Percentiles rank a stretch among this genome's conserved stretches.
phyloP scores from a whole-genome alignment of 1,284 basidiomycete genomes.

The Pholiota adiposa region DNA sequence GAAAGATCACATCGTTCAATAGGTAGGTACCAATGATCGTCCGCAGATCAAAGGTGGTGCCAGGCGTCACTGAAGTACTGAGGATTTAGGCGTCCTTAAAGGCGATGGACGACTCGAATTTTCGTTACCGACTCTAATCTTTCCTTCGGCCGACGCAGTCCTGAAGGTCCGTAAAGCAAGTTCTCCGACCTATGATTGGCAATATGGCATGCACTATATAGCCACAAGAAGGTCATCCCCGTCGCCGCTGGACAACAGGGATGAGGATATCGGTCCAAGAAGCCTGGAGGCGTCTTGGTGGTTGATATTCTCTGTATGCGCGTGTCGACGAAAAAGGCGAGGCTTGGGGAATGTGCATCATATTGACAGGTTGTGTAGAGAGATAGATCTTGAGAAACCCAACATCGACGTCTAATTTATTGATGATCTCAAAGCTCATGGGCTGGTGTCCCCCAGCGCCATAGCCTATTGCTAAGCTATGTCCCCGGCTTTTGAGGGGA shows the following conservation, averaged over 20 bases:
- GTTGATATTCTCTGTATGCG: background rate
- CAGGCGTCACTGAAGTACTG: too few species aligned
- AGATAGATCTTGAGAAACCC: background rate
- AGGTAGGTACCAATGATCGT: too few species aligned
- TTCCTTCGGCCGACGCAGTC: too few species aligned
- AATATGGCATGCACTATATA: background rate
- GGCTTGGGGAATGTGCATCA: background rate
- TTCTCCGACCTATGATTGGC: too few species aligned
- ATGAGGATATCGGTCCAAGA: conserved; percentile 2
- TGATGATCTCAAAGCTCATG: background rate
- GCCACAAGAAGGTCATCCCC: background rate
- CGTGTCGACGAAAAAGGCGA: background rate
- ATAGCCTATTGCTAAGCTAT: background rate
- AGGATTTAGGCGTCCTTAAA: too few species aligned
- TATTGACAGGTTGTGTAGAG: conserved; percentile 1
- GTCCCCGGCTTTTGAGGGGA: background rate
- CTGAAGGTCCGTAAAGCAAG: too few species aligned
- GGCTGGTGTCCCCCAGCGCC: background rate
- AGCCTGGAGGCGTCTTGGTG: background rate
- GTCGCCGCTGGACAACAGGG: background rate
- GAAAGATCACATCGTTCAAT: too few species aligned
- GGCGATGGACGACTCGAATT: too few species aligned
- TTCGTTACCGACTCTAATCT: too few species aligned
- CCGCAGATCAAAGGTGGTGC: too few species aligned
- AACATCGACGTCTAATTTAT: background rate